Evolutionary conservation across 2,329 filamentous ascomycete species (phyloP).

Genomic region (Amylocarpus encephaloides): DNA sequence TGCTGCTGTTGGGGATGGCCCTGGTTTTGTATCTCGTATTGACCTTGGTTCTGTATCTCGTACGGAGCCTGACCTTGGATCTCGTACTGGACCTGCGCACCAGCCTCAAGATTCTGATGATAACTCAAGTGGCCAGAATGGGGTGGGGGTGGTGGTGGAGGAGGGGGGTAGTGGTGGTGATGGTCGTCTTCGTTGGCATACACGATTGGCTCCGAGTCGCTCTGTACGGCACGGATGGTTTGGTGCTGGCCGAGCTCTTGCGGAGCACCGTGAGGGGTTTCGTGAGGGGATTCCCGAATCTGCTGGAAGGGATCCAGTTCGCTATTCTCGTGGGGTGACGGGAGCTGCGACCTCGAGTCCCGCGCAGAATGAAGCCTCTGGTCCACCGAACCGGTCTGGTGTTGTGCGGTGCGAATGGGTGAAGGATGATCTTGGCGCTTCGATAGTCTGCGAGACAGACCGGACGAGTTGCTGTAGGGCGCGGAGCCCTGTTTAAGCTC

Average conservation of each 20-base stretch:
- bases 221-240: slow-evolving; percentile 26
- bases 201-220: slow-evolving; percentile 18
- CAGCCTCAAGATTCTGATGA: slow-evolving; percentile 19
- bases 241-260: slow-evolving; percentile 22
- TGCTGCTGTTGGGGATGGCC: slow-evolving; percentile 26
- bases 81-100: slow-evolving; percentile 17
- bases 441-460: slow-evolving; percentile 48
- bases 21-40: slow-evolving; percentile 23
- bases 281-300: slow-evolving; percentile 20
- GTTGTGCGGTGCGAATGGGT: slow-evolving; percentile 36
- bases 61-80: slow-evolving; percentile 10
- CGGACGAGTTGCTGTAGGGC: slow-evolving; percentile 42
- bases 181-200: slow-evolving; percentile 27
- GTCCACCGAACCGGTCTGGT: slow-evolving; percentile 31
- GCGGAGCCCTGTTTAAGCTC: slow-evolving; percentile 10
- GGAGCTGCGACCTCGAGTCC: slow-evolving; percentile 23
- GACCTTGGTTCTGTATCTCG: slow-evolving; percentile 19
- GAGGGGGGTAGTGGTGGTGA: slow-evolving; percentile 28
- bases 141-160: slow-evolving; percentile 16
- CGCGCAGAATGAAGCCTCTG: slow-evolving; percentile 32
- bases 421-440: slow-evolving; percentile 47
- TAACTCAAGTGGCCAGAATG: slow-evolving; percentile 19
- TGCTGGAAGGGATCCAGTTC: slow-evolving; percentile 29
- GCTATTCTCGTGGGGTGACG: slow-evolving; percentile 27
- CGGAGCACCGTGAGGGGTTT: slow-evolving; percentile 5